Conservation (phyloP, 345 rosid genomes). For the Citrus maxima region DNA sequence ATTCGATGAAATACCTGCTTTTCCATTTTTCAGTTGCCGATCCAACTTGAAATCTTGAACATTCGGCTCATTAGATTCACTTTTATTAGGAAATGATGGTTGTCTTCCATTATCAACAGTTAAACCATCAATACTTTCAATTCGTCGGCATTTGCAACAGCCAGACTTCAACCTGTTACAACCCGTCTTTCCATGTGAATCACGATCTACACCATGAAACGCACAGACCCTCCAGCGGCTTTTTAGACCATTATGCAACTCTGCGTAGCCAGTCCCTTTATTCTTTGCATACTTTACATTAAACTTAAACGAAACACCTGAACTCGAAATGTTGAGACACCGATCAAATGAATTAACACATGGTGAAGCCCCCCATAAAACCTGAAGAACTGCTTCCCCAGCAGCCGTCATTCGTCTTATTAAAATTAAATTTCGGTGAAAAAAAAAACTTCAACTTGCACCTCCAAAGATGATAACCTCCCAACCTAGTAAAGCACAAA, state of each 20-base stretch:
- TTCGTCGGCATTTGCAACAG: constrained; percentile 52
- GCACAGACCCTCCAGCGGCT: constrained; percentile 13
- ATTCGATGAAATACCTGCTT: constrained; percentile 29
- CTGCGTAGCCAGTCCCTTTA: constrained; percentile 16
- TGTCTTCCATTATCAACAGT: constrained; percentile 33
- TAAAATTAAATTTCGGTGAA: not conserved
- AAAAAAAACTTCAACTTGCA: not conserved
- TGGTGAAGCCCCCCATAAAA: constrained; percentile 25
- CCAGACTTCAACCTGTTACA: constrained; percentile 19
- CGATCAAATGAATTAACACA: constrained; percentile 18
- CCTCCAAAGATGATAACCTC: not conserved
- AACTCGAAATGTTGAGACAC: constrained; percentile 19
- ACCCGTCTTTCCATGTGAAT: not conserved
- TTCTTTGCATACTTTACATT: constrained; percentile 7
- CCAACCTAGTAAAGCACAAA: not conserved
- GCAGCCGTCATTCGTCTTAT: constrained; percentile 41
- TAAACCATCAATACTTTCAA: constrained; percentile 36
- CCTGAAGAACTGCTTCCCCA: constrained; percentile 37
- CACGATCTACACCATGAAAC: constrained; percentile 5
- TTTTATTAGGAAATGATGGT: constrained; percentile 35
- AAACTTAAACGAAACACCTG: constrained; percentile 22
- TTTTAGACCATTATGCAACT: constrained; percentile 10
- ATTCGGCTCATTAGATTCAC: constrained; percentile 17
- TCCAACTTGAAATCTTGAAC: constrained; percentile 30
- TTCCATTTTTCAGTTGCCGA: constrained; percentile 28